Evolutionary conservation across 371 early-diverging fungal species (phyloP), one percentile per base, ranked within the genome.

Genomic region (Mucor saturninus): DNA sequence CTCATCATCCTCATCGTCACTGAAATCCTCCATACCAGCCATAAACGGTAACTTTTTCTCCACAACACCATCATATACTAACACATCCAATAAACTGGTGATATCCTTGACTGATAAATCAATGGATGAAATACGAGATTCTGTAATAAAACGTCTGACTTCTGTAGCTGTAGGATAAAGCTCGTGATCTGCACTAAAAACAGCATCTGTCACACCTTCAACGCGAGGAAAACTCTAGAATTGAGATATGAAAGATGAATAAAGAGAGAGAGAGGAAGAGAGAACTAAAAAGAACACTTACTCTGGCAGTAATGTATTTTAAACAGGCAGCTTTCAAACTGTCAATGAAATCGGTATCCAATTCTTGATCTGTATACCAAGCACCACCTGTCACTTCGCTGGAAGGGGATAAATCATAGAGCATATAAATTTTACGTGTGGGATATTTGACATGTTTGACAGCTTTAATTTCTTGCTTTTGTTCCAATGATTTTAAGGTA

Each of bases 361-460:
- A 79, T 61, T 97, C 97, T 66, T 96, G 93, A 76, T 98, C 98
- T 1, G 93, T 95, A 73, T 93, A 99, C 96, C 98, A 99, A 26
- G 94, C 91, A 15, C 99, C 98, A 67, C 99, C 99, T 28, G 98
- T 97, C 9, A 99, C 84, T 65, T 98, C 98, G 32, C 88, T 89
- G 10, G 96, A 95, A 3, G 99, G 98, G 1, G 87, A 86, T 46
- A 94, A 54, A 58, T 96, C 92, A 59, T 80, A 91, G 26, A 98
- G 82, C 95, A 99, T 96, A 77, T 98, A 99, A 28, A 95, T 83
- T 64, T 97, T 98, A 61, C 93, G 88, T 13, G 94, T 93, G 1
- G 96, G 92, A 69, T 83, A 84, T 89, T 99, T 99, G 69, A 98
- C 91, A 11, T 94, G 93, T 65, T 97, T 98, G 62, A 98, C 88